phyloP scores from a whole-genome alignment of 2,329 filamentous ascomycete genomes.

The Juglanconis oblonga region DNA sequence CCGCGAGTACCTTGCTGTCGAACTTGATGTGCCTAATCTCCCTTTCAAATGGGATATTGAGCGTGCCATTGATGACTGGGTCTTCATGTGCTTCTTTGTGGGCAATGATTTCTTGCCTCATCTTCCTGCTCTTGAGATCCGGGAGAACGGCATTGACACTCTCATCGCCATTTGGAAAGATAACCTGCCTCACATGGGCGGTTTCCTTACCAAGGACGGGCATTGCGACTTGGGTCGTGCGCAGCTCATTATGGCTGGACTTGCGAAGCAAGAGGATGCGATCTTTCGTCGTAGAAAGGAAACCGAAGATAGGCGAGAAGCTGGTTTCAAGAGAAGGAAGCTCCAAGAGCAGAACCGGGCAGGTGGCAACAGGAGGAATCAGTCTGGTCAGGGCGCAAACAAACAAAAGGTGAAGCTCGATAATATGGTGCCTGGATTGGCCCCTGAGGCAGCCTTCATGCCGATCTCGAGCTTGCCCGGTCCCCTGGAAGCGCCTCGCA shows the following conservation, averaged over 20 bases:
- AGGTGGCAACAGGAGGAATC: constrained; percentile 32
- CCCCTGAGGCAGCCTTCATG: constrained; percentile 26
- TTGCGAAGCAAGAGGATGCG: constrained; percentile 88
- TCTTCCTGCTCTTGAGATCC: constrained; percentile 93
- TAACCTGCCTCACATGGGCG: constrained; percentile 85
- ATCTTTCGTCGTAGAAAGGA: constrained; percentile 90
- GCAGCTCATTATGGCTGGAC: constrained; percentile 81
- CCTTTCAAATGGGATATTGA: constrained; percentile 91
- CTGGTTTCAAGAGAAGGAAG: constrained; percentile 74
- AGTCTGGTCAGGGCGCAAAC: constrained; percentile 27
- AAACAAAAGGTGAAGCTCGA: constrained; percentile 21
- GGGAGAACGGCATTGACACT: constrained; percentile 95
- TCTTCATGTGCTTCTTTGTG: constrained; percentile 99
- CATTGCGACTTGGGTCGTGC: constrained; percentile 83
- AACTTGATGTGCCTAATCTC: constrained; percentile 78
- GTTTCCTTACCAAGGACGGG: constrained; percentile 94
- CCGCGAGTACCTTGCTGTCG: constrained; percentile 87
- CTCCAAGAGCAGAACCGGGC: constrained; percentile 54
- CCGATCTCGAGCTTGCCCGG: constrained; percentile 50
- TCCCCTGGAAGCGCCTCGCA: constrained; percentile 38
- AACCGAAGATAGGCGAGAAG: constrained; percentile 78
- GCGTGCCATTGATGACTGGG: constrained; percentile 93
- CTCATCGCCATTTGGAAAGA: constrained; percentile 97
- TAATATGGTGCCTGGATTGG: constrained; percentile 17
- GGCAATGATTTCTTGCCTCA: constrained; percentile 98